Percentiles rank a stretch among this genome's conserved stretches.
phyloP scores from a whole-genome alignment of 106 monocot genomes.

The Dendrobium nobile region DNA sequence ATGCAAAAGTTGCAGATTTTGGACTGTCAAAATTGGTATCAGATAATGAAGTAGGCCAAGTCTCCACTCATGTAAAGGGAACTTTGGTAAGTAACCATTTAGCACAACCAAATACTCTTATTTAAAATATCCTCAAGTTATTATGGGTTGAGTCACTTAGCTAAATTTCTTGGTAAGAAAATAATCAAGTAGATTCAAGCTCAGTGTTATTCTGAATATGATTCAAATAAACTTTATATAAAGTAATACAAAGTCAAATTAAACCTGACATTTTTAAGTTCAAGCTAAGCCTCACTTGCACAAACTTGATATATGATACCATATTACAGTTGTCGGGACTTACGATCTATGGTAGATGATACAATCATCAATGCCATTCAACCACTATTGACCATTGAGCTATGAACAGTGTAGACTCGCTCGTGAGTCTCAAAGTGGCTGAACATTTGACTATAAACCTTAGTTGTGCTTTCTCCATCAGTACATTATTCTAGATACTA shows the following conservation, averaged over 20 bases:
- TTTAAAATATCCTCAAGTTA: neutral
- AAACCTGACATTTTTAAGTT: neutral
- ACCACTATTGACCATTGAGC: neutral
- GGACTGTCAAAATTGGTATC: conserved; percentile 47
- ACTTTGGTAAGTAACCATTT: conserved; percentile 33
- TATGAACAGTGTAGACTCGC: neutral
- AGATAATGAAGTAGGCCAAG: conserved; percentile 23
- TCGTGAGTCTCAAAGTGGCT: neutral
- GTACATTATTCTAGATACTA: conserved; percentile 19
- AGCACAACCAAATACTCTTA: neutral
- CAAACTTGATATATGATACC: neutral
- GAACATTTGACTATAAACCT: neutral
- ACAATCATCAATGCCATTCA: neutral
- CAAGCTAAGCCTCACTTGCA: neutral
- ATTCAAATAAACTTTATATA: neutral
- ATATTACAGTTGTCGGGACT: neutral
- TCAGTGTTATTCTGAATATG: neutral
- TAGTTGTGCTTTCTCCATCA: conserved; percentile 31
- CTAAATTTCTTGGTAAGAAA: neutral
- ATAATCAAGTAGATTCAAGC: neutral
- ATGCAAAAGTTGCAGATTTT: conserved; percentile 57
- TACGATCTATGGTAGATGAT: neutral
- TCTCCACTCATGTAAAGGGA: conserved; percentile 55
- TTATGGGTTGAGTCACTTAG: neutral
- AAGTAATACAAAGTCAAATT: too few relatives aligned